Evolutionary conservation across 345 rosid genomes (phyloP).

Genomic region (Turnera subulata): DNA sequence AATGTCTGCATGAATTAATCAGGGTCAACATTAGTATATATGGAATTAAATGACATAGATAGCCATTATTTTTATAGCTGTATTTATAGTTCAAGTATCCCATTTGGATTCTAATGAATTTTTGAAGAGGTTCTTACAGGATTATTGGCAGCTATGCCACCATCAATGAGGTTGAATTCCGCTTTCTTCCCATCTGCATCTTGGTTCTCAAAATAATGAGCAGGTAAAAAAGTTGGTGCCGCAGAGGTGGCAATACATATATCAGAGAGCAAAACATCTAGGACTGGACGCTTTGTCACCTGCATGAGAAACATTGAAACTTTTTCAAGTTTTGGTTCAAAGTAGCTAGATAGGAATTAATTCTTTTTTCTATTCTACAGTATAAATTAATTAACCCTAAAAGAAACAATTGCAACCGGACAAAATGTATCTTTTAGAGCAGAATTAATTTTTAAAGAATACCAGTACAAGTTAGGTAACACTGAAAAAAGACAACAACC

Average conservation of each 20-base stretch:
- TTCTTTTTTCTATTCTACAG: no score
- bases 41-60: neutral
- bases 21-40: neutral
- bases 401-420: neutral
- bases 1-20: conserved; percentile 41
- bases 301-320: conserved; percentile 8
- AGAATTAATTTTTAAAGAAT: neutral
- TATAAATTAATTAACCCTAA: neutral
- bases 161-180: conserved; percentile 71
- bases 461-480: no score
- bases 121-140: conserved; percentile 37
- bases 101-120: neutral
- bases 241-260: conserved; percentile 67
- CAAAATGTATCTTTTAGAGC: neutral
- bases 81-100: neutral
- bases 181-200: conserved; percentile 31
- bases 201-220: conserved; percentile 47
- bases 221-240: conserved; percentile 68
- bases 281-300: conserved; percentile 25
- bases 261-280: conserved; percentile 57
- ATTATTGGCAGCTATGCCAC: conserved; percentile 61
- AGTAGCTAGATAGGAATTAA: no score
- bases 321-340: neutral
- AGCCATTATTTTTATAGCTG: no score
- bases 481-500: conserved; percentile 23